Evolutionary conservation across 2,329 filamentous ascomycete genomes (phyloP).

Genomic region (Fragosphaeria purpurea): DNA sequence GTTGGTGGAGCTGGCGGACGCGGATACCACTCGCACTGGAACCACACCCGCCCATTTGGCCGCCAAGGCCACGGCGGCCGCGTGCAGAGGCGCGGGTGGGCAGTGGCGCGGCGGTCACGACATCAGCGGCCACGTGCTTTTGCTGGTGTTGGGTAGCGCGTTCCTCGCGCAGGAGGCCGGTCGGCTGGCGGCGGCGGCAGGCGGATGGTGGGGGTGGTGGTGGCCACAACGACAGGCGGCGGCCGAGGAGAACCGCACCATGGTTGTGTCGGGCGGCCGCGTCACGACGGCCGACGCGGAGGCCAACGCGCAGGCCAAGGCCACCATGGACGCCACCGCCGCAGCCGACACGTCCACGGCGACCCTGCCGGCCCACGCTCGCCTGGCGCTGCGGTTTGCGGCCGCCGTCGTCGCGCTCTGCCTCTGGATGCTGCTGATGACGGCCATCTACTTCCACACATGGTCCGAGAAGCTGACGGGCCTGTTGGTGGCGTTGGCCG

Average conservation of each 20-base stretch:
- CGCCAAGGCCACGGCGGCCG: conserved; percentile 54
- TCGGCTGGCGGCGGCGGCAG: conserved; percentile 45
- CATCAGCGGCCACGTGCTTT: conserved; percentile 89
- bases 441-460: conserved; percentile 95
- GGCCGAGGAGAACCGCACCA: conserved; percentile 50
- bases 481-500: conserved; percentile 36
- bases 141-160: conserved; percentile 74
- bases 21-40: conserved; percentile 21
- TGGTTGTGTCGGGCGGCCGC: conserved; percentile 57
- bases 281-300: conserved; percentile 49
- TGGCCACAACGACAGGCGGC: conserved; percentile 35
- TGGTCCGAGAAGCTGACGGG: conserved; percentile 83
- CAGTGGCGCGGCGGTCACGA: conserved; percentile 91
- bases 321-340: conserved; percentile 18
- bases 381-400: conserved; percentile 33
- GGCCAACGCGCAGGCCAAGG: conserved; percentile 11
- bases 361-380: background rate
- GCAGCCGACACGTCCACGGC: background rate
- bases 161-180: conserved; percentile 72
- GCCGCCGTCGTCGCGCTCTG: conserved; percentile 58
- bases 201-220: conserved; percentile 40
- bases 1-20: conserved; percentile 35
- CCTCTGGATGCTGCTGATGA: conserved; percentile 98
- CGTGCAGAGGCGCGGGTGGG: conserved; percentile 75
- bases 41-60: conserved; percentile 2